Evolutionary conservation across 192 early-diverging fungal species (phyloP).

Genomic region (Dissophora ornata): DNA sequence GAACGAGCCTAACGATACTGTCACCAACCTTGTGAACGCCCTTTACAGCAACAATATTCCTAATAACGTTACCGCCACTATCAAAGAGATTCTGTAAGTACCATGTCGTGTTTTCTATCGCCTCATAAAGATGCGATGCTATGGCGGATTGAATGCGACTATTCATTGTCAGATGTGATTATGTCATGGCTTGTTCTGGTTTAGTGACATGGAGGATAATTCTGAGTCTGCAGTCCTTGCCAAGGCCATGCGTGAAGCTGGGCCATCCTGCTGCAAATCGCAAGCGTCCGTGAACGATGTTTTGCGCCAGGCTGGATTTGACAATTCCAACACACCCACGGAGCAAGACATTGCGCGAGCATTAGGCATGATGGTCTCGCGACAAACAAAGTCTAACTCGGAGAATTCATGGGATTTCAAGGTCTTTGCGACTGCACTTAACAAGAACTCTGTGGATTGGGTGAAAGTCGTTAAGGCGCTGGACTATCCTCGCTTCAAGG

Average conservation of each 20-base stretch:
- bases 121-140: no score
- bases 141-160: no score
- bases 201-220: slow-evolving; percentile 47
- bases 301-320: slow-evolving; percentile 54
- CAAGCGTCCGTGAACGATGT: slow-evolving; percentile 54
- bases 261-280: slow-evolving; percentile 62
- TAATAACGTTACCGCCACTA: slow-evolving; percentile 5
- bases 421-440: slow-evolving; percentile 64
- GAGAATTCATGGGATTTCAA: slow-evolving; percentile 72
- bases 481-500: slow-evolving; percentile 71
- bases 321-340: slow-evolving; percentile 33
- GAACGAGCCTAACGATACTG: slow-evolving; percentile 47
- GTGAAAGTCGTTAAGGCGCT: slow-evolving; percentile 66
- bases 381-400: slow-evolving; percentile 46
- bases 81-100: slow-evolving; percentile 49
- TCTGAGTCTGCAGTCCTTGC: slow-evolving; percentile 40
- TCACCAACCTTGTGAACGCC: slow-evolving; percentile 31
- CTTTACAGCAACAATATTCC: slow-evolving; percentile 52
- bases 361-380: slow-evolving; percentile 72
- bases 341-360: slow-evolving; percentile 69
- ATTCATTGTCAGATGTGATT: no score
- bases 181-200: no score
- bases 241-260: slow-evolving; percentile 63
- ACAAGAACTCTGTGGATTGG: slow-evolving; percentile 70
- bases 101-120: no score